phyloP scores from a whole-genome alignment of 2,329 filamentous ascomycete species.

The Teratosphaeria gauchensis region DNA sequence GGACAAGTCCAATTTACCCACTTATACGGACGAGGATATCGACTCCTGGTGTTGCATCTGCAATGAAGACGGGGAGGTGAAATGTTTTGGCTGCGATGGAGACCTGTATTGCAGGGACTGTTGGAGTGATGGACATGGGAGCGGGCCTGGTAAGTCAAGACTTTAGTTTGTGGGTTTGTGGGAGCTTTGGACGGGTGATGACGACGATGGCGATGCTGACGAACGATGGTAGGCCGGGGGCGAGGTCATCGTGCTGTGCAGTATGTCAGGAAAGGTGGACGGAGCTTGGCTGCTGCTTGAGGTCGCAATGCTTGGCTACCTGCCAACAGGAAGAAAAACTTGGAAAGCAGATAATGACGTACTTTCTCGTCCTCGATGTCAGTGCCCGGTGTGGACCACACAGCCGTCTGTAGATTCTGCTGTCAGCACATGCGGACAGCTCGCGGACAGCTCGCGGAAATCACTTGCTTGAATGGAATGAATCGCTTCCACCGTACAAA shows the following conservation, averaged over 20 bases:
- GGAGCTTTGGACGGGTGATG: too few relatives aligned
- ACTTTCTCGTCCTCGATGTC: too few relatives aligned
- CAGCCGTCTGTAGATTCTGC: too few relatives aligned
- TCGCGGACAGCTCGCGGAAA: too few relatives aligned
- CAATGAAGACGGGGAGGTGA: slow-evolving; percentile 63
- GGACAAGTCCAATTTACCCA: slow-evolving; percentile 26
- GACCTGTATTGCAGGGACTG: slow-evolving; percentile 68
- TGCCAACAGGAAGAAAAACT: too few relatives aligned
- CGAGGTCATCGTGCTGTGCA: slow-evolving; percentile 55
- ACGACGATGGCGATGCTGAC: background rate
- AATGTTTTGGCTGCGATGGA: slow-evolving; percentile 60
- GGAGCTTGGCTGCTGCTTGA: slow-evolving; percentile 6
- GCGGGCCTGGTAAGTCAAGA: slow-evolving; percentile 42
- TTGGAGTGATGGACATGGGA: slow-evolving; percentile 72
- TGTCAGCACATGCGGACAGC: too few relatives aligned
- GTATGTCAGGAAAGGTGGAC: slow-evolving; percentile 7
- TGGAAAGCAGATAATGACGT: too few relatives aligned
- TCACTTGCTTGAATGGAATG: too few relatives aligned
- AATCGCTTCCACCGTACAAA: too few relatives aligned
- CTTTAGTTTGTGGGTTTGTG: background rate
- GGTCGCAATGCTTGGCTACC: too few relatives aligned
- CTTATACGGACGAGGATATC: slow-evolving; percentile 57
- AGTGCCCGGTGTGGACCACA: too few relatives aligned
- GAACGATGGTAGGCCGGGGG: slow-evolving; percentile 45
- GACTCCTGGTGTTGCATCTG: slow-evolving; percentile 77